Percentiles rank a stretch among this genome's conserved stretches.
Conservation (phyloP, 2,329 filamentous ascomycete genomes). For the Botrytis fabae region DNA sequence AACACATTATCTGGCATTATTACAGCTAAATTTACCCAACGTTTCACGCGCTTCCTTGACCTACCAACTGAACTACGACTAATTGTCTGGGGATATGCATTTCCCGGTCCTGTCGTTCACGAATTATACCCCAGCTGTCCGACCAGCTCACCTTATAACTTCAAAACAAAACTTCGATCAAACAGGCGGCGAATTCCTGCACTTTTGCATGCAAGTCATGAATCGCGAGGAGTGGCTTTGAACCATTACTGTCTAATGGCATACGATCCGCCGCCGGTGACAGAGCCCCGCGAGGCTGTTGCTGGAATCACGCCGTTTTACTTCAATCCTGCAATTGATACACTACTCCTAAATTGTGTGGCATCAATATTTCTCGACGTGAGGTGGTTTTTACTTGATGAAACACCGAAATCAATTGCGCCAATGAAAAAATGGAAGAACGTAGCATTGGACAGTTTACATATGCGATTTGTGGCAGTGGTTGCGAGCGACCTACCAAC, state of each 20-base stretch:
- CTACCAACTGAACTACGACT: conserved; percentile 37
- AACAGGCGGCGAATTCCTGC: conserved; percentile 35
- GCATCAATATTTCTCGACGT: conserved; percentile 39
- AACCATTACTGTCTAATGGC: conserved; percentile 36
- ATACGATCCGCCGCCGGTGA: conserved; percentile 29
- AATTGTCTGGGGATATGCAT: conserved; percentile 35
- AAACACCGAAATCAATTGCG: conserved; percentile 29
- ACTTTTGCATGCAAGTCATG: conserved; percentile 34
- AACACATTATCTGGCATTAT: conserved; percentile 20
- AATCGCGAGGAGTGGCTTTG: conserved; percentile 35
- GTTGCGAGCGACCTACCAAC: conserved; percentile 32
- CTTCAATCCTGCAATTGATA: conserved; percentile 36
- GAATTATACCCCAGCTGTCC: conserved; percentile 36
- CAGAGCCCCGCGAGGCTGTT: conserved; percentile 24
- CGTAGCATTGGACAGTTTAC: conserved; percentile 39
- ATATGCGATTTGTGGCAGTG: conserved; percentile 38
- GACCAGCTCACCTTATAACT: conserved; percentile 36
- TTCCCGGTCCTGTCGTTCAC: conserved; percentile 35
- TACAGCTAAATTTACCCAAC: conserved; percentile 12
- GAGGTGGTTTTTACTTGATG: conserved; percentile 39
- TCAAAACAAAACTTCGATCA: conserved; percentile 40
- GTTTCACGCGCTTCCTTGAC: conserved; percentile 26
- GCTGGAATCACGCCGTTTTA: conserved; percentile 39
- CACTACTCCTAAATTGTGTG: conserved; percentile 35
- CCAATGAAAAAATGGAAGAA: conserved; percentile 38